These are phyloP conservation scores for Oryza glaberrima DNA, from an alignment of 176 grass and related monocot genomes.

Conservation along the genomic window DNA sequence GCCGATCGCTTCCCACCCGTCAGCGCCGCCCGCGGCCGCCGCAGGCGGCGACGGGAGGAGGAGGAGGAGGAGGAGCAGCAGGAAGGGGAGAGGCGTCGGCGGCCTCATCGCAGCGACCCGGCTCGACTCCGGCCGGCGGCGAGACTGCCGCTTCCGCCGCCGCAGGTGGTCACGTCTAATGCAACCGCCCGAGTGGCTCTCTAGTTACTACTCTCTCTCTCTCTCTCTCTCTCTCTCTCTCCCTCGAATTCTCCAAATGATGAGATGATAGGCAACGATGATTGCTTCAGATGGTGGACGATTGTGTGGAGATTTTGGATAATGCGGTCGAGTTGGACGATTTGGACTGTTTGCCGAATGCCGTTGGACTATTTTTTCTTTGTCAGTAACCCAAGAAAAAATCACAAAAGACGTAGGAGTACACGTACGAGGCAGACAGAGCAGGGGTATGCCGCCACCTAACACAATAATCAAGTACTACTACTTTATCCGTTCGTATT, in stretches of 20 bases:
- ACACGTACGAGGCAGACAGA: no score
- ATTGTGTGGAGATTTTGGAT: background rate
- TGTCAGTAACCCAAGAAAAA: no score
- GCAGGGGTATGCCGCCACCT: no score
- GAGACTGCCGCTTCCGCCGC: background rate
- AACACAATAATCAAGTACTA: no score
- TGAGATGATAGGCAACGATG: no score
- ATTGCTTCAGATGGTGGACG: background rate
- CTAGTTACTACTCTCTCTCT: no score
- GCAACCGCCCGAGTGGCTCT: no score
- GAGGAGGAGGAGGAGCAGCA: constrained; percentile 44
- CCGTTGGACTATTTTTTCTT: background rate
- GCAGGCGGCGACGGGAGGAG: constrained; percentile 5
- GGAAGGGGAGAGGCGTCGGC: background rate
- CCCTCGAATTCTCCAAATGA: no score
- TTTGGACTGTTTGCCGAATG: background rate
- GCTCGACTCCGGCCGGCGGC: constrained; percentile 9
- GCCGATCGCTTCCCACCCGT: constrained; percentile 37
- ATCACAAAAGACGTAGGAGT: no score
- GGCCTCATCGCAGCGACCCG: constrained; percentile 28
- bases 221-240: no score
- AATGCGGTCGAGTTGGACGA: background rate
- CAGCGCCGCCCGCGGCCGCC: background rate
- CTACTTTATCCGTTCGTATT: no score
- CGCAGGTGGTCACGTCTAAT: background rate